Evolutionary conservation across 2,329 filamentous ascomycete species (phyloP), one percentile per base, ranked within the genome.

Genomic region (Colletotrichum siamense): DNA sequence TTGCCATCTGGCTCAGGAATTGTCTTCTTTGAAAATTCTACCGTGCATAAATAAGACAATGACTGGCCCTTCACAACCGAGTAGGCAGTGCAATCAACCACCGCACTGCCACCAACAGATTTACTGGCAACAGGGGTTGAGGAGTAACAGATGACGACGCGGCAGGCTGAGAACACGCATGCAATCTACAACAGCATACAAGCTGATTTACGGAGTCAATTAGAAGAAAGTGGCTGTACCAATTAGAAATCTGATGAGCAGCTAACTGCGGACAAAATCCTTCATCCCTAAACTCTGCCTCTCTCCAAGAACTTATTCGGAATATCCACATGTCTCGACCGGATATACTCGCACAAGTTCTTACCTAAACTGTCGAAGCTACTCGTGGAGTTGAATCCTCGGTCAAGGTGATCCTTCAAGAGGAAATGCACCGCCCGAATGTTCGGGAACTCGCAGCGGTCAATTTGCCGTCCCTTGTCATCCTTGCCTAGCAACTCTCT

Each of bases 381-480:
- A 15, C 70, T 77, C 18, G 73, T 73, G 8, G 77, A 78, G 57
- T 76, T 65, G 39, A 77, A 76, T 3, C 74, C 77, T 8, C 77
- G 65, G 22, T 78, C 77, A 2, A 78, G 71, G 49, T 76, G 74
- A 30, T 76, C 74, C 28, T 76, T 76, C 15, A 76, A 57, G 4
- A 76, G 39, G 34, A 76, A 76, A 49, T 76, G 74, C 44, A 76
- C 74, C 8, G 74, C 74, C n/a, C 69, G 65, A 59, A 87, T 79
- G 62, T 83, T 82, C 8, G 83, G 82, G 52, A 87, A 76, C 78
- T 87, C 86, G 70, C 85, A 87, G 5, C 85, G 81, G 36, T 87
- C 86, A 65, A 87, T 81, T 70, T 80, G 79, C 64, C 81, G 78
- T 22, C 77, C 78, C 16, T 76, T 75, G 61, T 83, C 80, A 72